Percentiles rank a stretch among this genome's conserved stretches.
Evolutionary conservation across 176 grass and related monocot species (phyloP).

Genomic region (Oryza officinalis): DNA sequence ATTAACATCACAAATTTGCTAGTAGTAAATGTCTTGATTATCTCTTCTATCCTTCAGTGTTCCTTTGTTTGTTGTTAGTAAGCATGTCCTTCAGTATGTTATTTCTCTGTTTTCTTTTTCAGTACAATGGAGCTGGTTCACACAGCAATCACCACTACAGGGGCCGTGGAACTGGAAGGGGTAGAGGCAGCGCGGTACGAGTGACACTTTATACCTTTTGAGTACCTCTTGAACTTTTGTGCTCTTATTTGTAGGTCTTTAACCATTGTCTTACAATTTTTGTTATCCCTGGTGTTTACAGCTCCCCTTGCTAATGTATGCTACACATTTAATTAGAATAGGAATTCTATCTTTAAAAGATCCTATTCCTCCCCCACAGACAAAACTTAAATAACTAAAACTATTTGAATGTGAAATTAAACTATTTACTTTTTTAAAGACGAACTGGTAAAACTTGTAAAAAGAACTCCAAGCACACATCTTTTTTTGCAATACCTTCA

Average conservation of each 20-base stretch:
- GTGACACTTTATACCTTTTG: not conserved
- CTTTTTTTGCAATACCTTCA: not conserved
- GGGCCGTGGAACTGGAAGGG: conserved; percentile 79
- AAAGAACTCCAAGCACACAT: not conserved
- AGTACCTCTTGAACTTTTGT: conserved; percentile 1
- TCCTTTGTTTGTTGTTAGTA: not conserved
- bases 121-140: conserved; percentile 64
- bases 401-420: not conserved
- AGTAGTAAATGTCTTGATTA: not conserved
- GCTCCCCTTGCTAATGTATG: not conserved
- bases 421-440: no score
- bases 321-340: not conserved
- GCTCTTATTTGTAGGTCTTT: not conserved
- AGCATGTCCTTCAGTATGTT: conserved; percentile 2
- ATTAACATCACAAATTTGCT: not conserved
- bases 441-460: not conserved
- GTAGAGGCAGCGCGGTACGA: conserved; percentile 70
- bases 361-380: not conserved
- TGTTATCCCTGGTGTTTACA: not conserved
- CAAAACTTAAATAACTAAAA: not conserved
- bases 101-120: conserved; percentile 22
- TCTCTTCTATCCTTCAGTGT: not conserved
- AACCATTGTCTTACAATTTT: not conserved
- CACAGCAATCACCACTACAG: conserved; percentile 59
- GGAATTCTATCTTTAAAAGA: not conserved